Conservation (phyloP, 108 stramenopile genomes). For the Nitzschia palea region DNA sequence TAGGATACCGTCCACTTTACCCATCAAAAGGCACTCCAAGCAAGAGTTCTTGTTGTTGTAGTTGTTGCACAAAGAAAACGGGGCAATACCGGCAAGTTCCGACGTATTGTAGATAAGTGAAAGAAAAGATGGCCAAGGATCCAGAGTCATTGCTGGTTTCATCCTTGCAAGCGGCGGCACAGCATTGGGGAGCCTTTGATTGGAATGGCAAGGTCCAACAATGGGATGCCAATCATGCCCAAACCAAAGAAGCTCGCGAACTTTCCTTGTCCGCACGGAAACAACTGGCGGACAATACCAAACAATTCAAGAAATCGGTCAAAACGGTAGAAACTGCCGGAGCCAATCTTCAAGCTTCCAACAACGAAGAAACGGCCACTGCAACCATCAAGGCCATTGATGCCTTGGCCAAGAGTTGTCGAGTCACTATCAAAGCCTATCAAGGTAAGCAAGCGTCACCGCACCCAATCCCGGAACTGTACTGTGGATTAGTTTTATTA, state of each 20-base stretch:
- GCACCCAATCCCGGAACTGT: no score
- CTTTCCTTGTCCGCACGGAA: slow-evolving; percentile 66
- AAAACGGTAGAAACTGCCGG: slow-evolving; percentile 54
- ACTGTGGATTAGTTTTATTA: no score
- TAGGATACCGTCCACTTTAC: no score
- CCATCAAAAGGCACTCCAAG: no score
- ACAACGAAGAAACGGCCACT: slow-evolving; percentile 31
- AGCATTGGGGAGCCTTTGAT: slow-evolving; percentile 57
- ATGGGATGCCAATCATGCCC: slow-evolving; percentile 44
- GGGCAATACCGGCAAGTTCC: no score
- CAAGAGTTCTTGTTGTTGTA: no score
- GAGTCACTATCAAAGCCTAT: slow-evolving; percentile 74
- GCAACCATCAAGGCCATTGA: slow-evolving; percentile 52
- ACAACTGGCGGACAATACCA: slow-evolving; percentile 72
- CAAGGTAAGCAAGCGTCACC: slow-evolving; percentile 43
- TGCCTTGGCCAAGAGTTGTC: slow-evolving; percentile 52
- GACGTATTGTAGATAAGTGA: no score
- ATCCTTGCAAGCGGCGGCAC: slow-evolving; percentile 51
- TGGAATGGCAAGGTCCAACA: slow-evolving; percentile 40
- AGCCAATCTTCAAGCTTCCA: slow-evolving; percentile 10
- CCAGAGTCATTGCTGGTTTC: slow-evolving; percentile 19
- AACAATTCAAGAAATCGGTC: slow-evolving; percentile 72
- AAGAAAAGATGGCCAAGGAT: slow-evolving; percentile 18
- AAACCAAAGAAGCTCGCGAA: slow-evolving; percentile 59
- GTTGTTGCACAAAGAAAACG: no score